Conservation (phyloP, 2,329 filamentous ascomycete genomes). For the Chaetomium globosum region DNA sequence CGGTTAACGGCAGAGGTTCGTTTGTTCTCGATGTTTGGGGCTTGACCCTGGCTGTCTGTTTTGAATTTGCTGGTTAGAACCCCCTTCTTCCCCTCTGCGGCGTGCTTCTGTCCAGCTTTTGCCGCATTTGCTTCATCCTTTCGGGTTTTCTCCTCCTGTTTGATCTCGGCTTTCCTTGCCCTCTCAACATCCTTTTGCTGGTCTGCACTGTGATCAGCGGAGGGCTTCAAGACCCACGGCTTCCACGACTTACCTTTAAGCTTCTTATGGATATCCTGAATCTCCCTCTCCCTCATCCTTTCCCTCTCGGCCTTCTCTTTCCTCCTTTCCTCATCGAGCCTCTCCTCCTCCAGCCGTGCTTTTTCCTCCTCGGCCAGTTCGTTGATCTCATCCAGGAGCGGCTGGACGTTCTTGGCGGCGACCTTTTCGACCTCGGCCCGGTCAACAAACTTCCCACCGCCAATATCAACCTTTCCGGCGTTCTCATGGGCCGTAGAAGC, state of each 20-base stretch:
- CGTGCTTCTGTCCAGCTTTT: conserved; percentile 52
- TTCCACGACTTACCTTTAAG: conserved; percentile 58
- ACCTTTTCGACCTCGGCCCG: conserved; percentile 77
- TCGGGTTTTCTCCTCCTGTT: conserved; percentile 59
- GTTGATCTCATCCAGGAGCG: conserved; percentile 81
- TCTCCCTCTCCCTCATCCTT: conserved; percentile 56
- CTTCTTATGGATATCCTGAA: conserved; percentile 57
- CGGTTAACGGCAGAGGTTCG: conserved; percentile 17
- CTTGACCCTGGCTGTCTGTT: background rate
- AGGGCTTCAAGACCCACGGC: background rate
- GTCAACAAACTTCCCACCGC: conserved; percentile 78
- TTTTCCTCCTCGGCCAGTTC: conserved; percentile 73
- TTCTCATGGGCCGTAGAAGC: conserved; percentile 61
- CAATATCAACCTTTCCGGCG: conserved; percentile 66
- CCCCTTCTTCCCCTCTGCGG: conserved; percentile 52
- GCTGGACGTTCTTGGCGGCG: conserved; percentile 75
- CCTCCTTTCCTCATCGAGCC: conserved; percentile 60
- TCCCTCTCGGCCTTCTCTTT: conserved; percentile 46
- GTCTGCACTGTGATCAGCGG: conserved; percentile 41
- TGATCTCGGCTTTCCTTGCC: conserved; percentile 40
- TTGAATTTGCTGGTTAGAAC: background rate
- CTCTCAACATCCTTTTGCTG: conserved; percentile 54
- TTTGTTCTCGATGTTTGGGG: conserved; percentile 12
- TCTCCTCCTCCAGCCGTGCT: conserved; percentile 65
- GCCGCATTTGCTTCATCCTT: conserved; percentile 50